A percentile compares a stretch with the other conserved stretches of the same genome.
Evolutionary conservation across 2,329 filamentous ascomycete genomes (phyloP).

Genomic region (Ophiostoma piceae): DNA sequence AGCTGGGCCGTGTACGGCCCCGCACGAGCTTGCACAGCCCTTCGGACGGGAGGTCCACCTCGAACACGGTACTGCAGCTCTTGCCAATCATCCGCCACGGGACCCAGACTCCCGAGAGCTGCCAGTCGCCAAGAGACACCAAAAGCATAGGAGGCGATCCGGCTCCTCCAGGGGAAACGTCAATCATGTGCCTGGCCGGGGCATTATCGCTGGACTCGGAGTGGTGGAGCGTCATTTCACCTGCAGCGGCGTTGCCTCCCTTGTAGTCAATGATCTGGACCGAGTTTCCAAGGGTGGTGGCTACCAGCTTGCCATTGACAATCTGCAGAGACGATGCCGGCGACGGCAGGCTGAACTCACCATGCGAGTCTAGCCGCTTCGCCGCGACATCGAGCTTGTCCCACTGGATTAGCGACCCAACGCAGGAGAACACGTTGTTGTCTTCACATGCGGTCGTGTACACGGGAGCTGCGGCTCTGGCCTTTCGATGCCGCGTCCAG

Average conservation of each 20-base stretch:
- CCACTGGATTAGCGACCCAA: slow-evolving; percentile 51
- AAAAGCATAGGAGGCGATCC: slow-evolving; percentile 41
- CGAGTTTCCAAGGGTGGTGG: slow-evolving; percentile 51
- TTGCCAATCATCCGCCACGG: slow-evolving; percentile 40
- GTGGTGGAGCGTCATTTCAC: slow-evolving; percentile 40
- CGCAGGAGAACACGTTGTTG: slow-evolving; percentile 53
- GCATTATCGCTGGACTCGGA: slow-evolving; percentile 43
- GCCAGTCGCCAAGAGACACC: slow-evolving; percentile 44
- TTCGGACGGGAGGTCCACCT: slow-evolving; percentile 48
- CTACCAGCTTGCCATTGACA: slow-evolving; percentile 45
- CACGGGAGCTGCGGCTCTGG: slow-evolving; percentile 43
- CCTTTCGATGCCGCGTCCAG: slow-evolving; percentile 49
- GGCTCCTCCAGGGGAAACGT: slow-evolving; percentile 34
- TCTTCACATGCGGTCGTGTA: slow-evolving; percentile 52
- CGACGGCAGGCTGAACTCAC: slow-evolving; percentile 48
- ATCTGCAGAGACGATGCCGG: slow-evolving; percentile 47
- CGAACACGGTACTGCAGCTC: slow-evolving; percentile 48
- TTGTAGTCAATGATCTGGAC: slow-evolving; percentile 43
- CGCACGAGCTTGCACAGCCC: slow-evolving; percentile 54
- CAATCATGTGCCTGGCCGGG: slow-evolving; percentile 42
- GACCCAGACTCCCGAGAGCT: slow-evolving; percentile 48
- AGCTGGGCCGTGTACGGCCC: slow-evolving; percentile 49
- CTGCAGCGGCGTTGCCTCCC: slow-evolving; percentile 36
- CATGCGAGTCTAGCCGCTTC: slow-evolving; percentile 47
- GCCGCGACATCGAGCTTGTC: slow-evolving; percentile 48